phyloP scores from a whole-genome alignment of 2,329 filamentous ascomycete genomes.

The Nannizziopsis barbatae region DNA sequence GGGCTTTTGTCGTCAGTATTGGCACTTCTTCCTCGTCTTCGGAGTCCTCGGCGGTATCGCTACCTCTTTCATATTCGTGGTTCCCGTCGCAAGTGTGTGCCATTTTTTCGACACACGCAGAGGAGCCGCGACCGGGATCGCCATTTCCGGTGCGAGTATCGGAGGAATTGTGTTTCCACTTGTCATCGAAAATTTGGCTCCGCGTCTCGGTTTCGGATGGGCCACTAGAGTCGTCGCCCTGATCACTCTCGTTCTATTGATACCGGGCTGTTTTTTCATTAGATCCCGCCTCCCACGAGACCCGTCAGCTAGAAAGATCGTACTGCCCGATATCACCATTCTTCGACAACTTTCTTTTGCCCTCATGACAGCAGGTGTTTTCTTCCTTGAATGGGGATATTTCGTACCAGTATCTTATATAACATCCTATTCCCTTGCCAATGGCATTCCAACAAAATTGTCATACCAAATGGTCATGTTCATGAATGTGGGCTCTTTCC shows the following conservation, averaged over 20 bases:
- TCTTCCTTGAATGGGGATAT: slow-evolving; percentile 5
- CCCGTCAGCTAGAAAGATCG: background rate
- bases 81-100: slow-evolving; percentile 23
- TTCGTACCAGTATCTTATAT: slow-evolving; percentile 4
- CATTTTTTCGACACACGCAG: slow-evolving; percentile 28
- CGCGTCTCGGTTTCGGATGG: slow-evolving; percentile 23
- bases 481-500: background rate
- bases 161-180: slow-evolving; percentile 29
- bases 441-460: background rate
- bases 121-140: slow-evolving; percentile 27
- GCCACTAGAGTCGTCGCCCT: slow-evolving; percentile 17
- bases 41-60: slow-evolving; percentile 27
- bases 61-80: slow-evolving; percentile 24
- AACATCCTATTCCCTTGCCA: background rate
- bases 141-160: slow-evolving; percentile 26
- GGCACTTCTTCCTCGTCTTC: slow-evolving; percentile 30
- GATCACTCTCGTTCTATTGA: slow-evolving; percentile 10
- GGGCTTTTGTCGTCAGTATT: slow-evolving; percentile 27
- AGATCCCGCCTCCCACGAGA: slow-evolving; percentile 18
- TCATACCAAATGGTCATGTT: background rate
- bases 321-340: slow-evolving; percentile 2
- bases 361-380: background rate
- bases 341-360: background rate
- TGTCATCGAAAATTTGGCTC: slow-evolving; percentile 22
- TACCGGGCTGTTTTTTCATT: slow-evolving; percentile 7